These are phyloP conservation scores for Chrysoporthe puriensis DNA, from an alignment of 2,329 filamentous ascomycete species.

Conservation along the genomic window DNA sequence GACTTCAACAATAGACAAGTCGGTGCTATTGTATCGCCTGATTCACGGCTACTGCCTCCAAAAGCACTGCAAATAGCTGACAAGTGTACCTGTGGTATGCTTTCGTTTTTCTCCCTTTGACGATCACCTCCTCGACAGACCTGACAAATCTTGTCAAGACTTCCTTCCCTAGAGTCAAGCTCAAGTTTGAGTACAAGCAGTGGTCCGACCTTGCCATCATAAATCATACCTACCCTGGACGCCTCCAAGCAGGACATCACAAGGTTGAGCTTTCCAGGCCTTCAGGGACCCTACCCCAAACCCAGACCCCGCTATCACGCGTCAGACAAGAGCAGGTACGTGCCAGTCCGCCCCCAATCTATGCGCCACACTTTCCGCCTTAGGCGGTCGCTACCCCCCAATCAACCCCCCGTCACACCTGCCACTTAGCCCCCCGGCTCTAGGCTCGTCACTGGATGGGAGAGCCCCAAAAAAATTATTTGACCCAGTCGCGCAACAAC, in stretches of 20 bases:
- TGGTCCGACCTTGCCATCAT: background rate
- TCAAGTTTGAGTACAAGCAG: background rate
- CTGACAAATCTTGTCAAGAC: background rate
- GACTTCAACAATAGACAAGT: background rate
- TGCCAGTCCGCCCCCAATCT: conserved; percentile 11
- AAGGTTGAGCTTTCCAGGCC: conserved; percentile 16
- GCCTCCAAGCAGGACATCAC: background rate
- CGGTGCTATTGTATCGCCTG: background rate
- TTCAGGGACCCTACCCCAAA: background rate
- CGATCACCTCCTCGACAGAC: background rate
- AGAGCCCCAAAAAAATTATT: conserved; percentile 40
- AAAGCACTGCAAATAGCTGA: background rate
- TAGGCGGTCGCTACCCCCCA: conserved; percentile 12
- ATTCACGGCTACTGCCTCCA: background rate
- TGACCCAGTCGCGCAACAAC: conserved; percentile 33
- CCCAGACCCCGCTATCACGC: background rate
- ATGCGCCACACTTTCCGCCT: conserved; percentile 28
- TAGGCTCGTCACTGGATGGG: conserved; percentile 15
- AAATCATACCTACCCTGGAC: background rate
- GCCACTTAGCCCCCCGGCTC: conserved; percentile 20
- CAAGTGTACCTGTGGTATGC: background rate
- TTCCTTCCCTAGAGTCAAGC: background rate
- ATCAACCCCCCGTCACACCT: conserved; percentile 19
- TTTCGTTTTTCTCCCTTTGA: background rate
- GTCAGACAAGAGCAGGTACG: conserved; percentile 21